Conservation (phyloP, 208 protist genomes). For the Leishmania tarentolae region DNA sequence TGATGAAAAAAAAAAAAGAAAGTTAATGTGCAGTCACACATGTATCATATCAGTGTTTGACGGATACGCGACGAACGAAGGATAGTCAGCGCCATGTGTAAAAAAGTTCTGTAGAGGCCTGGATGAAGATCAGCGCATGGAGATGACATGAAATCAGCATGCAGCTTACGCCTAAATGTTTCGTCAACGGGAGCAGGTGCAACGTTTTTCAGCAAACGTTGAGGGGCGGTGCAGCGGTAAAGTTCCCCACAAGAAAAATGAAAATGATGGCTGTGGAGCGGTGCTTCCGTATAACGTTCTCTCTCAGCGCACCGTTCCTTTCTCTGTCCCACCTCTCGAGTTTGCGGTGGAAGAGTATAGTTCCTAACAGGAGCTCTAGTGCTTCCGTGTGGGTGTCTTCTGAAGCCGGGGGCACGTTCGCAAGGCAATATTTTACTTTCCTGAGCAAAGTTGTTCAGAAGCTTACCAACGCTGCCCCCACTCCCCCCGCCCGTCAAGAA, state of each 20-base stretch:
- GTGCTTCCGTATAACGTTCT: background rate
- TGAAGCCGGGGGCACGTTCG: background rate
- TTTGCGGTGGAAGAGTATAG: background rate
- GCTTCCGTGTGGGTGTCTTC: background rate
- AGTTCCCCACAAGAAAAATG: background rate
- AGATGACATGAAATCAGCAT: background rate
- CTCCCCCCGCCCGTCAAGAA: background rate
- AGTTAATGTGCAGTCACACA: background rate
- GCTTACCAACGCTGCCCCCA: background rate
- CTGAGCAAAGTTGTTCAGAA: background rate
- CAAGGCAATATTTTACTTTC: background rate
- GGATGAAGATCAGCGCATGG: background rate
- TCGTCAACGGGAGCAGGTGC: background rate
- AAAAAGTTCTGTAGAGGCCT: background rate
- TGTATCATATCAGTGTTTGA: background rate
- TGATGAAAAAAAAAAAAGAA: background rate
- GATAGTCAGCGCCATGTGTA: background rate
- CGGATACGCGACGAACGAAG: background rate
- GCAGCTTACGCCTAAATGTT: background rate
- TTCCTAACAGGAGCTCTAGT: background rate
- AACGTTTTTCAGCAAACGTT: background rate
- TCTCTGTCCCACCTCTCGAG: background rate
- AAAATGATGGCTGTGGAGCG: background rate
- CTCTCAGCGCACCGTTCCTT: background rate
- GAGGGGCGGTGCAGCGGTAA: background rate